Evolutionary conservation across 345 rosid species (phyloP).

Genomic region (Brassica napus): Da-Ae NC_063446.1:5163501-5164000

Average conservation of each 20-base stretch:
- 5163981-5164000: conserved; percentile 50
- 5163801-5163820: conserved; percentile 78
- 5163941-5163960: conserved; percentile 49
- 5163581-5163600: conserved; percentile 5
- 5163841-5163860: conserved; percentile 98
- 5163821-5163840: conserved; percentile 77
- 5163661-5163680: conserved; percentile 71
- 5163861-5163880: background rate
- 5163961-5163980: conserved; percentile 51
- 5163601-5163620: conserved; percentile 85
- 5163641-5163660: conserved; percentile 73
- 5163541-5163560: conserved; percentile 25
- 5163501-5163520: conserved; percentile 14
- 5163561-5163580: conserved; percentile 29
- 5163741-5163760: conserved; percentile 64
- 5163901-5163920: conserved; percentile 18
- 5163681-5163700: conserved; percentile 72
- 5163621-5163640: conserved; percentile 85
- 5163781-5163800: conserved; percentile 59
- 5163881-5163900: background rate
- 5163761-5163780: conserved; percentile 71
- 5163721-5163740: conserved; percentile 75
- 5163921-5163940: conserved; percentile 38
- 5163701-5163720: conserved; percentile 80
- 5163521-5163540: conserved; percentile 37